Percentiles rank a stretch among this genome's conserved stretches.
Conservation (phyloP, 805 yeast genomes). For the Wickerhamiella hasegawae region DNA sequence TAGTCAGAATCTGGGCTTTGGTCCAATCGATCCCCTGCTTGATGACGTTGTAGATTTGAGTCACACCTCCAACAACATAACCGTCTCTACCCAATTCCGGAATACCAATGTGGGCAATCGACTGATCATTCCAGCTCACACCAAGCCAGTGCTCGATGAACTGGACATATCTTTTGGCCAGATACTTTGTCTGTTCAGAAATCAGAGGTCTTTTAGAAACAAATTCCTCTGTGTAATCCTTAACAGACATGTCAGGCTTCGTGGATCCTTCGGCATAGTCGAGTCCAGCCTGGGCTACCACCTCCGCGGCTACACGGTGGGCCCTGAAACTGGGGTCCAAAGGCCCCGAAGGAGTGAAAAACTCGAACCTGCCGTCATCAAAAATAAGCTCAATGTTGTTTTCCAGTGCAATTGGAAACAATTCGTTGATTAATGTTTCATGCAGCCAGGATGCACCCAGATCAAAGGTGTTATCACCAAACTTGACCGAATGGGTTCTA, state of each 20-base stretch:
- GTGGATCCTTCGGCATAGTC: conserved; percentile 33
- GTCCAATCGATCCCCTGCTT: conserved; percentile 23
- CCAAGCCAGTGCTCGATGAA: conserved; percentile 72
- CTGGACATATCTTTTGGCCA: conserved; percentile 41
- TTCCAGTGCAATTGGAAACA: conserved; percentile 35
- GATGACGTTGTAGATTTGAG: conserved; percentile 32
- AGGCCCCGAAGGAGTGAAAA: conserved; percentile 23
- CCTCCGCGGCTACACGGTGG: conserved; percentile 34
- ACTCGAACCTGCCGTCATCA: conserved; percentile 29
- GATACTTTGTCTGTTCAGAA: conserved; percentile 27
- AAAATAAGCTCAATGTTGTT: conserved; percentile 23
- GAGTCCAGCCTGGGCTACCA: conserved; percentile 42
- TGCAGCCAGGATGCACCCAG: conserved; percentile 89
- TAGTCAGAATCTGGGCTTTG: conserved; percentile 23
- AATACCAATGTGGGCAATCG: conserved; percentile 50
- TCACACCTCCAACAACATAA: conserved; percentile 46
- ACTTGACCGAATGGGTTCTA: conserved; percentile 31
- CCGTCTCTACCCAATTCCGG: conserved; percentile 53
- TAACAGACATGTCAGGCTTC: conserved; percentile 35
- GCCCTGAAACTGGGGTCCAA: conserved; percentile 8
- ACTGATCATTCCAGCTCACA: conserved; percentile 45
- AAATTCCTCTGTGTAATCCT: conserved; percentile 33
- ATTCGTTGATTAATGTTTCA: conserved; percentile 52
- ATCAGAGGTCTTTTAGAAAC: conserved; percentile 21
- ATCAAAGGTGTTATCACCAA: conserved; percentile 29